Evolutionary conservation across 2,329 filamentous ascomycete genomes (phyloP).

Genomic region (Simplicillium sp.): DNA sequence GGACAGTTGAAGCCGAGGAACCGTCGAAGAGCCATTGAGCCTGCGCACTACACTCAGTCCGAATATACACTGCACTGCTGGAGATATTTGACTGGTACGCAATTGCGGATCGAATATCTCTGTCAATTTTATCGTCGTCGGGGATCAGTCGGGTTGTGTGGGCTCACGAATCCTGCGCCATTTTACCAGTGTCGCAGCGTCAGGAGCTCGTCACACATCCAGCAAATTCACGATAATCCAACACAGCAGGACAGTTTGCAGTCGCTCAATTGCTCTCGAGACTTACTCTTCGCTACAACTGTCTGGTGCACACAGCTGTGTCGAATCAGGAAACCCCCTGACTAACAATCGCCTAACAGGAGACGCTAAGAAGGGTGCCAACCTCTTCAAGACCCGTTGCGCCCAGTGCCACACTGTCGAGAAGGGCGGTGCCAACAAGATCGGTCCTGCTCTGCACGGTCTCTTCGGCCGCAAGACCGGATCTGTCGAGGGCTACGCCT

Average conservation of each 20-base stretch:
- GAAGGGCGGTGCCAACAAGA: slow-evolving; percentile 87
- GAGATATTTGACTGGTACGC: too few relatives aligned
- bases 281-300: too few relatives aligned
- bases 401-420: slow-evolving; percentile 98
- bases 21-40: slow-evolving; percentile 7
- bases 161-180: slow-evolving; percentile 17
- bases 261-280: too few relatives aligned
- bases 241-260: too few relatives aligned
- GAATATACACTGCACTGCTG: too few relatives aligned
- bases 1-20: slow-evolving; percentile 1
- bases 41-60: neutral
- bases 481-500: slow-evolving; percentile 83
- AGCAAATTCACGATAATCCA: too few relatives aligned
- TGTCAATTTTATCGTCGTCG: too few relatives aligned
- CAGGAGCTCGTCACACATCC: too few relatives aligned
- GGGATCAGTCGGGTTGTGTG: neutral
- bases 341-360: slow-evolving; percentile 37
- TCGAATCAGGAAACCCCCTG: too few relatives aligned
- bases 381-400: slow-evolving; percentile 98
- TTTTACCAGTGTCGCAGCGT: slow-evolving; percentile 12
- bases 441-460: slow-evolving; percentile 92
- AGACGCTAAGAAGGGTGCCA: slow-evolving; percentile 92
- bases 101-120: neutral
- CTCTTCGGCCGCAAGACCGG: slow-evolving; percentile 96
- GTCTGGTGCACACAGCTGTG: too few relatives aligned